Evolutionary conservation across 345 rosid species (phyloP), one percentile per base, ranked within the genome.

Genomic region (Citrus maxima): DNA sequence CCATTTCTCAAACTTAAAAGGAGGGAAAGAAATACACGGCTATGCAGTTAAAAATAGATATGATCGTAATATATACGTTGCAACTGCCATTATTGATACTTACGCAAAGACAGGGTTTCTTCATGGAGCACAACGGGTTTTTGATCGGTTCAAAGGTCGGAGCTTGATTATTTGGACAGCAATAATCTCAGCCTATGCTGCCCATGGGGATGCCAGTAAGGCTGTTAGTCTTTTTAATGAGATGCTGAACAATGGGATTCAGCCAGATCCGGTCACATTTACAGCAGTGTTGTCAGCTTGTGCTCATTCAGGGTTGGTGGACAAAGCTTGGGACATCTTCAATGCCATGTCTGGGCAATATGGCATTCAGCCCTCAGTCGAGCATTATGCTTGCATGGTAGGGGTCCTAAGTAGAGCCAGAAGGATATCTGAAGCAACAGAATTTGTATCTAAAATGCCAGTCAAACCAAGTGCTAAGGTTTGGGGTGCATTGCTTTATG

Each of bases 131-230:
- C 88, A 76, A 81, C 65, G 2, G 73, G 88, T 90, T 77, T 92
- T 93, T 79, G 86, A 92, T 84, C 87, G 18, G 74, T 86, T 85
- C 13, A 87, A 81, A 82, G 75, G 81, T 46, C 81, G 88, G 81
- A 93, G 90, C 79, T 86, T 93, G 91, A 82, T 95, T 51, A 83
- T 92, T 51, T 95, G 98, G 98, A 95, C 98, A 0, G 89, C 98
- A 30, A 88, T 92, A 65, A 92, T 95, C 68, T 85, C 97, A 22
- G 97, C 95, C 25, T 87, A 89, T 84, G 87, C 97, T 80, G 76
- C 89, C 49, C 93, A 91, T 77, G 97, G 98, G 42, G 92, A 90
- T 78, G 91, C 94, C 80, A 72, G 35, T 76, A 79, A 78, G 19
- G 94, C 91, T 63, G 81, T 88, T 75, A 42, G 74, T 73, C 82